Conservation (phyloP, 768 basidiomycete genomes). For the Leccinum uliginosum region DNA sequence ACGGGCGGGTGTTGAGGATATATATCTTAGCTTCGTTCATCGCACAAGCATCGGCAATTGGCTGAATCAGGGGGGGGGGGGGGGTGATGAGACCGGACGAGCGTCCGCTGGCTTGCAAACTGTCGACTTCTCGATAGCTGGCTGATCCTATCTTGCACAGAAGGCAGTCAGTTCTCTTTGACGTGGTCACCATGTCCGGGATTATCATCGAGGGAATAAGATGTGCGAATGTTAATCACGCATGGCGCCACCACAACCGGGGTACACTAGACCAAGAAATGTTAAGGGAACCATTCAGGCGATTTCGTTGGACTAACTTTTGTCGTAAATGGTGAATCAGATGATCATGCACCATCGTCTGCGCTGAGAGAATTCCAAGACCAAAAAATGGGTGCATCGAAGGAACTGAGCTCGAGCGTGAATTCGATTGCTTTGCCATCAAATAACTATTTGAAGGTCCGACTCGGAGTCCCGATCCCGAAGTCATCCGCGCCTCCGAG, state of each 20-base stretch:
- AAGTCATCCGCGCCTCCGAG: constrained; percentile 60
- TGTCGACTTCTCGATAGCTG: constrained; percentile 34
- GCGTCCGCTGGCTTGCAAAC: constrained; percentile 10
- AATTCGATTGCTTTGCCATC: constrained; percentile 77
- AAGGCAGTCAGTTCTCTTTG: constrained; percentile 11
- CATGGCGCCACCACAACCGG: constrained; percentile 76
- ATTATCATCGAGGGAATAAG: constrained; percentile 39
- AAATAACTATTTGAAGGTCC: constrained; percentile 79
- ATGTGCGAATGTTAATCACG: constrained; percentile 29
- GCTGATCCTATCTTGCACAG: constrained; percentile 48
- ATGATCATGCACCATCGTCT: constrained; percentile 35
- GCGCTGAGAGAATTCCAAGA: constrained; percentile 34
- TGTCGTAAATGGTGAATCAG: constrained; percentile 61
- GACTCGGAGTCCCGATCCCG: constrained; percentile 81
- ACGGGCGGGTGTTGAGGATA: constrained; percentile 34
- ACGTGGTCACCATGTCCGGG: constrained; percentile 8
- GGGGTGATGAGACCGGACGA: constrained; percentile 18
- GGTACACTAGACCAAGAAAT: constrained; percentile 66
- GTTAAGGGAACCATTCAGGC: constrained; percentile 26
- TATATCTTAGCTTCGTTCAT: constrained; percentile 16
- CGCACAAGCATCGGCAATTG: constrained; percentile 25
- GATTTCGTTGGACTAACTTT: constrained; percentile 42
- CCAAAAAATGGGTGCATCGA: constrained; percentile 32
- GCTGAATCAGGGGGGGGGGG: constrained; percentile 33
- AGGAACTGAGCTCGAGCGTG: constrained; percentile 29